A percentile compares a stretch with the other conserved stretches of the same genome.
Conservation (phyloP, 495 filamentous ascomycete species). For the Hypoxylon perforatum region DNA sequence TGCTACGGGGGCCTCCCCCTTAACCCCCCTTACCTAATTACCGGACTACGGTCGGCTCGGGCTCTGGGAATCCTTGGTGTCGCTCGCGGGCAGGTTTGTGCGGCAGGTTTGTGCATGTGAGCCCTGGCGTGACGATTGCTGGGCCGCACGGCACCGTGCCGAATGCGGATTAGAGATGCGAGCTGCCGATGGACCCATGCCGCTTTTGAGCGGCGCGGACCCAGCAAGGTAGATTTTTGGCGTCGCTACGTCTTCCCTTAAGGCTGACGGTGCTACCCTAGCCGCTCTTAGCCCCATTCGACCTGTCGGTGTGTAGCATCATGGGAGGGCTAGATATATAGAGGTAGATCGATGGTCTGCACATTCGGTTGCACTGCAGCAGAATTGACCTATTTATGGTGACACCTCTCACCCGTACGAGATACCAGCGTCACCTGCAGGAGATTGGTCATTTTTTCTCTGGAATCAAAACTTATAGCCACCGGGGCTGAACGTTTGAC, state of each 20-base stretch:
- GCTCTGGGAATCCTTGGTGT: slow-evolving; percentile 21
- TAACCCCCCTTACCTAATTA: slow-evolving; percentile 14
- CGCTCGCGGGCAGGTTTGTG: slow-evolving; percentile 4
- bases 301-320: slow-evolving; percentile 23
- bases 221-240: slow-evolving; percentile 14
- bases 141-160: slow-evolving; percentile 22
- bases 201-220: slow-evolving; percentile 18
- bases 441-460: background rate
- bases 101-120: background rate
- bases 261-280: slow-evolving; percentile 32
- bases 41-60: slow-evolving; percentile 12
- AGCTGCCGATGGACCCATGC: slow-evolving; percentile 15
- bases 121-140: slow-evolving; percentile 1
- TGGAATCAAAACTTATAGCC: slow-evolving; percentile 1
- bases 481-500: background rate
- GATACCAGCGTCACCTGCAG: background rate
- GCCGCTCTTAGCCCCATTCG: slow-evolving; percentile 20
- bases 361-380: slow-evolving; percentile 23
- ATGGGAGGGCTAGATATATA: slow-evolving; percentile 27
- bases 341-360: slow-evolving; percentile 17
- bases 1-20: slow-evolving; percentile 19
- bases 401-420: background rate
- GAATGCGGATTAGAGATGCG: slow-evolving; percentile 30
- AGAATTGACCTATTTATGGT: slow-evolving; percentile 24
- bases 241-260: slow-evolving; percentile 33